Conservation (phyloP, 345 rosid genomes). For the Brassica nigra region DNA sequence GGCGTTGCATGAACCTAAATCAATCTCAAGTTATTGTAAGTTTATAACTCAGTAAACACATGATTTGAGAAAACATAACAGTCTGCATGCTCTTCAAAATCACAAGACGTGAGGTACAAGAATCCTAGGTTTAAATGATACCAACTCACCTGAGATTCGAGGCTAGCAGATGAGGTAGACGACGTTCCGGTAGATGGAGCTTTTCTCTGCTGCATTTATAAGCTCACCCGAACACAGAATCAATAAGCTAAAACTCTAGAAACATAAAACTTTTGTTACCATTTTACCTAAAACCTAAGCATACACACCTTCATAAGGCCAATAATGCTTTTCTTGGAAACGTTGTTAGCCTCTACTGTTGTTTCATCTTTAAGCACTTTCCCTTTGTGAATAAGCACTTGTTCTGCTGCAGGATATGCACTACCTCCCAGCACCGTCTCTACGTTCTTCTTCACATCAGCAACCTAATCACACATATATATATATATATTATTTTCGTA, state of each 20-base stretch:
- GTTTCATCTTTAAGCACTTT: slow-evolving; percentile 69
- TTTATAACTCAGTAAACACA: too few species aligned
- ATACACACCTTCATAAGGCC: slow-evolving; percentile 27
- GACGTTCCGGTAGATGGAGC: slow-evolving; percentile 55
- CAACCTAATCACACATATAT: slow-evolving; percentile 44
- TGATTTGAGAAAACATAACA: too few species aligned
- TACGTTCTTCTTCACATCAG: slow-evolving; percentile 64
- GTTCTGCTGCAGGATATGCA: slow-evolving; percentile 48
- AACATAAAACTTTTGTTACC: not conserved
- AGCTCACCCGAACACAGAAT: not conserved
- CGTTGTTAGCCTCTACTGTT: slow-evolving; percentile 64
- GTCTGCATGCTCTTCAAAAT: too few species aligned
- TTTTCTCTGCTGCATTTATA: slow-evolving; percentile 48
- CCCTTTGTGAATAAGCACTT: slow-evolving; percentile 73
- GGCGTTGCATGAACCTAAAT: too few species aligned
- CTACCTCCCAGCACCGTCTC: slow-evolving; percentile 58
- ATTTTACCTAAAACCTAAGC: not conserved
- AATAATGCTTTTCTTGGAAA: slow-evolving; percentile 63
- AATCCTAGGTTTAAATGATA: too few species aligned
- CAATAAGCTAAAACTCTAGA: slow-evolving; percentile 16
- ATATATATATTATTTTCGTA: too few species aligned
- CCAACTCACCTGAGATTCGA: slow-evolving; percentile 48
- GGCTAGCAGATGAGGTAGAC: slow-evolving; percentile 27
- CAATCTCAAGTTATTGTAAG: too few species aligned
- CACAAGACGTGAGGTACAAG: too few species aligned